Evolutionary conservation across 805 yeast genomes (phyloP), one percentile per base, ranked within the genome.

Genomic region (Naumovozyma castellii): DNA sequence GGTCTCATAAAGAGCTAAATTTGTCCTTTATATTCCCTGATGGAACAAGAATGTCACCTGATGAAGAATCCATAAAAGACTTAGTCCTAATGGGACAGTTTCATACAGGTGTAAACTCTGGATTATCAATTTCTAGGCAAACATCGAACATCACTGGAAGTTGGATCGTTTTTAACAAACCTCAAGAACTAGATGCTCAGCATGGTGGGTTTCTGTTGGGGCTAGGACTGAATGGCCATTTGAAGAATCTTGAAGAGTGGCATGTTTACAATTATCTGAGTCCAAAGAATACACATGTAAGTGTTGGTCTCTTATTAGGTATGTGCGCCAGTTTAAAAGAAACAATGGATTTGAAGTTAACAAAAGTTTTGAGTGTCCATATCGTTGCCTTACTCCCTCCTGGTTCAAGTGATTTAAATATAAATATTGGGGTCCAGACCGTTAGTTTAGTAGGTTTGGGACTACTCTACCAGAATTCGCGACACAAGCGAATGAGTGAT

Each of bases 161-260:
- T 49, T 90, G 97, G 97, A 83, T 90, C 29, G 81, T 82, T 1
- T 86, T 84, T 56, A 85, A 85, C 50, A 81, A 79, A 48, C 95
- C 95, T 0, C 71, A 72, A 1, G 70, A 65, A 3, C 57, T 83
- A 25, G 78, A 76, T 48, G 73, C 95, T 0, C 88, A 84, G 45
- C 96, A 88, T 65, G 97, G 96, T 17, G 99, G 99, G 0, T 87
- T 92, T 49, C 61, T 92, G n/a, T 62, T 86, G 15, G 98, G 97
- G 0, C 66, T 92, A 18, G 99, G 99, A 0, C 64, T 92, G 22
- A 85, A 85, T 61, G 97, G 97, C 0, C 95, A 88, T 56, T 63
- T 92, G 50, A 77, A 73, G 41, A 69, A 71, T 32, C 63, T 92
- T 18, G 97, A 90, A 53, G 96, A 92, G 58, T 92, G 97, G 97